These are phyloP conservation scores for Tilletiopsis washingtonensis DNA, from an alignment of 1,284 basidiomycete species.

Conservation along the genomic window DNA sequence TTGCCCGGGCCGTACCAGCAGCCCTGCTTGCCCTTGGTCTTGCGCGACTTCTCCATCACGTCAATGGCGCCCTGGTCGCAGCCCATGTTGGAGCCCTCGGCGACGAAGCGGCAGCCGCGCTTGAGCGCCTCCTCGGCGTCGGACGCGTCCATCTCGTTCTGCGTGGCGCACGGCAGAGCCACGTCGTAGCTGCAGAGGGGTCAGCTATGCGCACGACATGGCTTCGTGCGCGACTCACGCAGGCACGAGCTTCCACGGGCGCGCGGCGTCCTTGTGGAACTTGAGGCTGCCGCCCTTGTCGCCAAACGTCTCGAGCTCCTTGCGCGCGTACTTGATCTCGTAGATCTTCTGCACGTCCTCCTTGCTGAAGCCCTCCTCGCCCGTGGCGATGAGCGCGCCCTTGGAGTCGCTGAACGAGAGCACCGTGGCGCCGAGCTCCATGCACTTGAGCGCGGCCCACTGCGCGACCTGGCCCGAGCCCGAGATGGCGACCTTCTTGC, in stretches of 20 bases:
- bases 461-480: conserved; percentile 64
- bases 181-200: conserved; percentile 53
- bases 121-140: conserved; percentile 66
- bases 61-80: conserved; percentile 59
- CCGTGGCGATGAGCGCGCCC: conserved; percentile 59
- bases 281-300: conserved; percentile 16
- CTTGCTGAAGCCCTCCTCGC: conserved; percentile 50
- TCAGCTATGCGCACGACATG: neutral
- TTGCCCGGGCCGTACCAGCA: conserved; percentile 33
- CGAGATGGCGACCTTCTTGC: conserved; percentile 63
- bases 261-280: conserved; percentile 49
- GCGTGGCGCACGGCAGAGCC: conserved; percentile 67
- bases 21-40: conserved; percentile 47
- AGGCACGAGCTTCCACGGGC: conserved; percentile 67
- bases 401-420: conserved; percentile 72
- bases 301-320: conserved; percentile 46
- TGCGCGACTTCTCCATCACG: conserved; percentile 61
- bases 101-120: conserved; percentile 65
- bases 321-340: conserved; percentile 62
- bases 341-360: conserved; percentile 47
- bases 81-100: conserved; percentile 63
- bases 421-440: conserved; percentile 68
- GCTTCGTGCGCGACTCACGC: conserved; percentile 44
- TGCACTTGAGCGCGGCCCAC: conserved; percentile 69
- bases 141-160: conserved; percentile 66